Percentiles rank a stretch among this genome's conserved stretches.
Evolutionary conservation across 2,329 filamentous ascomycete species (phyloP).

Genomic region (Grosmannia clavigera): DNA sequence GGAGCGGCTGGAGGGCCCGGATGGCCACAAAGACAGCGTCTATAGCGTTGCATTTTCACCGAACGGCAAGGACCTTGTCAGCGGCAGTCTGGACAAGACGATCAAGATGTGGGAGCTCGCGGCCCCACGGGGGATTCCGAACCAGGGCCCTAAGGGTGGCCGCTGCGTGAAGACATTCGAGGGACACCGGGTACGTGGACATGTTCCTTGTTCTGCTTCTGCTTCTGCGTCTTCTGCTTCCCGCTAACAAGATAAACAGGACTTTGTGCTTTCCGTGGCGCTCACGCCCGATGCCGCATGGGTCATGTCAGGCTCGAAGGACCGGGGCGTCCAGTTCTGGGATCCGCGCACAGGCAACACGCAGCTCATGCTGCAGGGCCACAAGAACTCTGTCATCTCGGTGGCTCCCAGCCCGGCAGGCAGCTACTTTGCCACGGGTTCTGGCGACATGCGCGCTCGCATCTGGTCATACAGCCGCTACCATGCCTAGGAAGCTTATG

Average conservation of each 20-base stretch:
- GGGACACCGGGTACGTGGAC: slow-evolving; percentile 64
- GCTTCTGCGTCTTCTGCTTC: slow-evolving; percentile 11
- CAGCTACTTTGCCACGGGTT: slow-evolving; percentile 86
- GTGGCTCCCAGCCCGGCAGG: slow-evolving; percentile 87
- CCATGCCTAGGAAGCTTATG: slow-evolving; percentile 3
- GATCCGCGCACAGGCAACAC: slow-evolving; percentile 86
- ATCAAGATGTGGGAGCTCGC: slow-evolving; percentile 99
- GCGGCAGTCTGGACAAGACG: slow-evolving; percentile 89
- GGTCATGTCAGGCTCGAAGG: slow-evolving; percentile 96
- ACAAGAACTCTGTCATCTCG: slow-evolving; percentile 98
- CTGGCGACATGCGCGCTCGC: slow-evolving; percentile 91
- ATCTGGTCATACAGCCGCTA: slow-evolving; percentile 75
- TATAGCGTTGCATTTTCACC: slow-evolving; percentile 95
- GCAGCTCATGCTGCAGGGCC: slow-evolving; percentile 95
- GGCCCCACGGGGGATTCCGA: slow-evolving; percentile 54
- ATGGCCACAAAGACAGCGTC: slow-evolving; percentile 93
- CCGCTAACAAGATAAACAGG: slow-evolving; percentile 35
- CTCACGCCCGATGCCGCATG: slow-evolving; percentile 87
- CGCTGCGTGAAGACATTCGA: slow-evolving; percentile 96
- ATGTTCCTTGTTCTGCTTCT: background rate
- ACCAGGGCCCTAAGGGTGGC: slow-evolving; percentile 64
- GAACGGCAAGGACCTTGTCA: slow-evolving; percentile 83
- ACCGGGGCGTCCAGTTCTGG: slow-evolving; percentile 97
- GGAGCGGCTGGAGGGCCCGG: slow-evolving; percentile 81
- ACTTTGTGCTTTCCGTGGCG: slow-evolving; percentile 93